These are phyloP conservation scores for Paxillus involutus DNA, from an alignment of 768 basidiomycete genomes.

Conservation along the genomic window DNA sequence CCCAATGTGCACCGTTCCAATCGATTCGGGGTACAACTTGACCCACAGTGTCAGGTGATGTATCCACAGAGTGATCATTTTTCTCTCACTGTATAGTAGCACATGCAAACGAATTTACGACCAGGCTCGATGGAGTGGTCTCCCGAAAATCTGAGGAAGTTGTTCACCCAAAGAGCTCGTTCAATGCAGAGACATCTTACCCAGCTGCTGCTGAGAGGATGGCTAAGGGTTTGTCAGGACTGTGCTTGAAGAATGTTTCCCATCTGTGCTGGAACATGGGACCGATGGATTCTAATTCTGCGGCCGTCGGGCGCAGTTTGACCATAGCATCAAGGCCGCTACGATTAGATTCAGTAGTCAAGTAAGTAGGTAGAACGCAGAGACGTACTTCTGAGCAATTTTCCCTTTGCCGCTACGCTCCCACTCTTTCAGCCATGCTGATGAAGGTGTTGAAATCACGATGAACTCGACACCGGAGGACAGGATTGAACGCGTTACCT, in stretches of 20 bases:
- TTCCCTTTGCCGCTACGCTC: conserved; percentile 40
- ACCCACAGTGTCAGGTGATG: background rate
- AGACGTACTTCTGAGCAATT: conserved; percentile 52
- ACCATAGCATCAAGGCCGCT: conserved; percentile 17
- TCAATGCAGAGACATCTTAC: conserved; percentile 23
- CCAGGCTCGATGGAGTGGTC: conserved; percentile 11
- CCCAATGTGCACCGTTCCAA: conserved; percentile 49
- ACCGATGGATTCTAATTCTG: conserved; percentile 19
- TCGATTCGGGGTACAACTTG: conserved; percentile 44
- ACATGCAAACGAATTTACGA: conserved; percentile 28
- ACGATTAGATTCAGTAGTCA: background rate
- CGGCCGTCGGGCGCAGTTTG: conserved; percentile 24
- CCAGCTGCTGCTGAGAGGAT: conserved; percentile 38
- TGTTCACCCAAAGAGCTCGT: background rate
- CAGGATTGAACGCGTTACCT: conserved; percentile 31
- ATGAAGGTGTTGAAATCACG: background rate
- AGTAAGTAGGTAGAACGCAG: background rate
- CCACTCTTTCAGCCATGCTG: conserved; percentile 34
- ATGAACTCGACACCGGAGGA: conserved; percentile 1
- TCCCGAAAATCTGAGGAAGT: conserved; percentile 23
- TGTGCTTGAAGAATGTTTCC: conserved; percentile 13
- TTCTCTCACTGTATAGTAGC: conserved; percentile 34
- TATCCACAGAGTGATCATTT: background rate
- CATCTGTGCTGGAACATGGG: conserved; percentile 20
- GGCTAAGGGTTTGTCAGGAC: conserved; percentile 30